Conservation (phyloP, 441 rosid species). For the Bruguiera hainesii region DNA sequence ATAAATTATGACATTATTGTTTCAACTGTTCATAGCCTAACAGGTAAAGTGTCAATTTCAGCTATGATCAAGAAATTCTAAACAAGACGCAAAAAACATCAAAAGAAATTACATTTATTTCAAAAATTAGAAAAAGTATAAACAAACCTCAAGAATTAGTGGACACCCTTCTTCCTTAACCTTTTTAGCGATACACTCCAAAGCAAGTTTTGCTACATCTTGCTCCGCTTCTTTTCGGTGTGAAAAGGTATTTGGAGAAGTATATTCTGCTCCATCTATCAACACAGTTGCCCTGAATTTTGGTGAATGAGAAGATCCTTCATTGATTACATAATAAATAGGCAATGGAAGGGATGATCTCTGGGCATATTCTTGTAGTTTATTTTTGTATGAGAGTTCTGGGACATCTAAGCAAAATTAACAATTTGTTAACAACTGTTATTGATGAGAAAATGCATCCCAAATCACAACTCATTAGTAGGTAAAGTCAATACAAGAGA, state of each 20-base stretch:
- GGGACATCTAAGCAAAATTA: slow-evolving; percentile 7
- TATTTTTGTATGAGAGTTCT: slow-evolving; percentile 28
- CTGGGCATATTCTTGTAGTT: slow-evolving; percentile 35
- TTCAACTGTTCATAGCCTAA: too few relatives aligned
- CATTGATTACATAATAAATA: slow-evolving; percentile 21
- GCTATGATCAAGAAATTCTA: too few relatives aligned
- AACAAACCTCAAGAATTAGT: slow-evolving; percentile 24
- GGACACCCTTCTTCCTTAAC: slow-evolving; percentile 27
- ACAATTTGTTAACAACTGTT: neutral
- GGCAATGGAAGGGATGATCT: slow-evolving; percentile 29
- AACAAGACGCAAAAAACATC: neutral
- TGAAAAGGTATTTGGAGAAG: slow-evolving; percentile 27
- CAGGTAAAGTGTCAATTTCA: too few relatives aligned
- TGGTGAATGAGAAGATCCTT: slow-evolving; percentile 32
- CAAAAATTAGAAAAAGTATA: neutral
- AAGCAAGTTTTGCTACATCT: slow-evolving; percentile 45
- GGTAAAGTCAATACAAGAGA: too few relatives aligned
- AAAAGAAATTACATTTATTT: neutral
- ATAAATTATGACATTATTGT: too few relatives aligned
- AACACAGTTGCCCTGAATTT: slow-evolving; percentile 32
- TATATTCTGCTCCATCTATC: slow-evolving; percentile 29
- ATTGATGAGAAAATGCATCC: neutral
- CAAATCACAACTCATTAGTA: neutral
- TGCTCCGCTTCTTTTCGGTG: slow-evolving; percentile 40
- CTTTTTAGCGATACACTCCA: slow-evolving; percentile 21